These are phyloP conservation scores for Polytolypa hystricis DNA, from an alignment of 2,329 filamentous ascomycete species.

Conservation along the genomic window DNA sequence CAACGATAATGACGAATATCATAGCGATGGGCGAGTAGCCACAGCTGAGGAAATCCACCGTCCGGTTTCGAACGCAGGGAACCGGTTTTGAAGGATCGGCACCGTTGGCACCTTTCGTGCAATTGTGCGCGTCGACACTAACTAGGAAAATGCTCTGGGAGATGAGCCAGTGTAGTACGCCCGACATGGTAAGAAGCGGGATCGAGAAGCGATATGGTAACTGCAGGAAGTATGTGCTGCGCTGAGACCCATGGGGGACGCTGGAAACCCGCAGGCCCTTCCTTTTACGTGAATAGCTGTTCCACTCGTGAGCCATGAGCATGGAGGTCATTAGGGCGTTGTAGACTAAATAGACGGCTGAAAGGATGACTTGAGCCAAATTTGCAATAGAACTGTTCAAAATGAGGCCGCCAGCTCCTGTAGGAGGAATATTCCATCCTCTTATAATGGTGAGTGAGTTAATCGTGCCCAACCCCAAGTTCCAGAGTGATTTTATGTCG, in stretches of 20 bases:
- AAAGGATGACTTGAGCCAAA: conserved; percentile 25
- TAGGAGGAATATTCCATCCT: too few species aligned
- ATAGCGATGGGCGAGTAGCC: conserved; percentile 17
- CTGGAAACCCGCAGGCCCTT: conserved; percentile 31
- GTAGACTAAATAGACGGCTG: conserved; percentile 25
- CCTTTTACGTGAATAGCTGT: conserved; percentile 25
- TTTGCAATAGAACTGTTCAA: conserved; percentile 21
- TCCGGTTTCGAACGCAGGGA: too few species aligned
- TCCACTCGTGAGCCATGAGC: conserved; percentile 40
- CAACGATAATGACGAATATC: conserved; percentile 12
- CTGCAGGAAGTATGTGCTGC: conserved; percentile 35
- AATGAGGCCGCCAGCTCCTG: neutral
- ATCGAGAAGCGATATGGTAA: conserved; percentile 37
- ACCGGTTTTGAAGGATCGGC: conserved; percentile 15
- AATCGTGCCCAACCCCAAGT: conserved; percentile 3
- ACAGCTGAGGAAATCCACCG: too few species aligned
- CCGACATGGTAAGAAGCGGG: conserved; percentile 26
- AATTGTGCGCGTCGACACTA: conserved; percentile 19
- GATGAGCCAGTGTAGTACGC: conserved; percentile 39
- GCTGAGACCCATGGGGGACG: conserved; percentile 28
- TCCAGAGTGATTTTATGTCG: conserved; percentile 1
- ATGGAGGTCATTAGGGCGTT: conserved; percentile 35
- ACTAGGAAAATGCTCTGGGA: conserved; percentile 39
- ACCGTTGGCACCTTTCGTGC: conserved; percentile 3
- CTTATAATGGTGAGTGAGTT: neutral